Evolutionary conservation across 352 stramenopile genomes (phyloP), one percentile per base, ranked within the genome.

Genomic region (Pythium grandisporangium): DNA sequence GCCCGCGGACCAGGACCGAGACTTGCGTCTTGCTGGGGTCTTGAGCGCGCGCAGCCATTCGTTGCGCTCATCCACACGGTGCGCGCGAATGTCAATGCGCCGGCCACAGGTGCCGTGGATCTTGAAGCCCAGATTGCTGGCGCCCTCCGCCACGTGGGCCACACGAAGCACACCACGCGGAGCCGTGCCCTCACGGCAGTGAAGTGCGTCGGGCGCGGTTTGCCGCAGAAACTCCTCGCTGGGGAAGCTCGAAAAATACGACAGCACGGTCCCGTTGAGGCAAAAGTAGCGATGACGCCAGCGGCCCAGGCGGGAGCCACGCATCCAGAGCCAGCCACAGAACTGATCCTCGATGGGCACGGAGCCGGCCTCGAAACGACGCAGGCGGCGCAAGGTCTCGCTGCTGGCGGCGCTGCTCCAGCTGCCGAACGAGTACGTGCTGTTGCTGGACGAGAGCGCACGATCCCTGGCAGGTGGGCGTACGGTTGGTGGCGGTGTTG

Each of bases 241-340:
- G 8, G 74, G 74, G 36, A 88, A 88, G 19, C 63, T 75, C 3
- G 66, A 66, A 39, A 84, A 89, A 36, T 83, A 84, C 33, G 70
- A 69, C 11, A 89, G 37, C 55, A 89, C 59, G n/a, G 67, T 61
- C 11, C 66, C 67, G 24, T 81, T 72, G 19, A 89, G 42, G 48
- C 66, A 83, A 30, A 89, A 85, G 48, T 86, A 89, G 10, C 75
- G 70, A 32, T 86, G 72, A 5, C 71, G 63, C 76, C 76, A 90
- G 8, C 71, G 66, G 23, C 70, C 66, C 17, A 86, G 53, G 26
- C 66, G 59, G 22, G 53, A 48, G 23, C 64, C 66, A 5, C 72
- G 70, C 73, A 90, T 90, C 76, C 76, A 90, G 5, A 90, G 62
- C 76, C 76, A 90, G 5, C 76, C 76, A 33, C 63, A 85, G 52